Conservation (phyloP, 331 rosid species). For the Arachis monticola region DNA sequence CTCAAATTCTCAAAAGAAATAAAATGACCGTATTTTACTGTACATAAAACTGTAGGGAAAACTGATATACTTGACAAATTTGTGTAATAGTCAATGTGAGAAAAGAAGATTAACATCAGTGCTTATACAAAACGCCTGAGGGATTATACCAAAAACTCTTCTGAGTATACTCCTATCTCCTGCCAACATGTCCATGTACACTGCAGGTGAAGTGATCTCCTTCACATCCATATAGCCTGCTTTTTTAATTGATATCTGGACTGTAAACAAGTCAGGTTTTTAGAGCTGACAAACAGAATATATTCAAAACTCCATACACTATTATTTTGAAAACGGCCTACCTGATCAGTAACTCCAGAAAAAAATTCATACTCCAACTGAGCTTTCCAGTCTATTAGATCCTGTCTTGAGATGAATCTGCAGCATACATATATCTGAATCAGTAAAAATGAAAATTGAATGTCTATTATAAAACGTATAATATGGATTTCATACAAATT, state of each 20-base stretch:
- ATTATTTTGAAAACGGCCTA: slow-evolving; percentile 44
- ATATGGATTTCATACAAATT: not conserved
- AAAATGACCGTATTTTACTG: not conserved
- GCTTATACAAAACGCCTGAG: slow-evolving; percentile 23
- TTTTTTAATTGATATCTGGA: slow-evolving; percentile 85
- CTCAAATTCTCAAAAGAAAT: not conserved
- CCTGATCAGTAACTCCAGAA: slow-evolving; percentile 64
- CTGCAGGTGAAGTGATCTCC: slow-evolving; percentile 65
- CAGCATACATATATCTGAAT: slow-evolving; percentile 44
- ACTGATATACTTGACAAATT: not conserved
- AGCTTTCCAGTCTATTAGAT: slow-evolving; percentile 87
- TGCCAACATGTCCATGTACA: slow-evolving; percentile 74
- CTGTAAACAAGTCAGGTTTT: slow-evolving; percentile 91
- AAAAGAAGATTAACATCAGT: slow-evolving; percentile 25
- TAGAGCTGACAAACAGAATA: slow-evolving; percentile 59
- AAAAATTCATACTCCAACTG: slow-evolving; percentile 73
- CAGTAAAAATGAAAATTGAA: slow-evolving; percentile 31
- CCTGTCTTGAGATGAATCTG: slow-evolving; percentile 88
- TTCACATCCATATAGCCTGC: slow-evolving; percentile 90
- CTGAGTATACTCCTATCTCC: slow-evolving; percentile 78
- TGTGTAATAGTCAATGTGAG: not conserved
- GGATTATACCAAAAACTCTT: slow-evolving; percentile 81
- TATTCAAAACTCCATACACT: slow-evolving; percentile 10
- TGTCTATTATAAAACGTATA: slow-evolving; percentile 5
- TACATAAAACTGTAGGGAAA: slow-evolving; percentile 13